phyloP scores from a whole-genome alignment of 2,329 filamentous ascomycete genomes.

The Escovopsis sp. region DNA sequence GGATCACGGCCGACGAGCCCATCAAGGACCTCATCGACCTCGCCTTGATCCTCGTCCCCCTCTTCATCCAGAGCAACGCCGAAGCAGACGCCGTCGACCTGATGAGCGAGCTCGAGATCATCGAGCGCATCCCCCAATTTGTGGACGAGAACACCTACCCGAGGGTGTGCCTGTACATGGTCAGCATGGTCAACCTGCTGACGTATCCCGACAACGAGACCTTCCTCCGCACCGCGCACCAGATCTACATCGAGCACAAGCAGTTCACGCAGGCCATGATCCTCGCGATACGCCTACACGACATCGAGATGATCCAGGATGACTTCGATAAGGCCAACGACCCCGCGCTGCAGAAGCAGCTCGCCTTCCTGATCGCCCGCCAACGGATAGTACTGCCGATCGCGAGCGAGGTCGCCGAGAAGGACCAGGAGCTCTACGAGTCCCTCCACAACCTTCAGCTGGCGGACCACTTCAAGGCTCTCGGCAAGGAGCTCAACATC shows the following conservation, averaged over 20 bases:
- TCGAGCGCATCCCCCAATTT: constrained; percentile 76
- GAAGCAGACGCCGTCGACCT: constrained; percentile 96
- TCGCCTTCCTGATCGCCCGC: constrained; percentile 82
- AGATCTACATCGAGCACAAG: constrained; percentile 86
- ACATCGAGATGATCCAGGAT: constrained; percentile 64
- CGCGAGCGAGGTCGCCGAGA: constrained; percentile 43
- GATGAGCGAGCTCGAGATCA: constrained; percentile 94
- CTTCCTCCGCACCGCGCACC: constrained; percentile 84
- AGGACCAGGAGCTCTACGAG: constrained; percentile 63
- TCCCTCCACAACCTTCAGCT: constrained; percentile 79
- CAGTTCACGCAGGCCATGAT: constrained; percentile 89
- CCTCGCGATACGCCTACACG: constrained; percentile 84
- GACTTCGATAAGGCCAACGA: constrained; percentile 74
- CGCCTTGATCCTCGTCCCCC: constrained; percentile 71
- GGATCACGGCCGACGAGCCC: constrained; percentile 71
- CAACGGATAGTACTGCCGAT: constrained; percentile 77
- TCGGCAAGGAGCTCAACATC: constrained; percentile 93
- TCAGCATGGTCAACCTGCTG: constrained; percentile 94
- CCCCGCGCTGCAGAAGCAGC: constrained; percentile 74
- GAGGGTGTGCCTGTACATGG: constrained; percentile 92
- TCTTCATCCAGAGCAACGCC: constrained; percentile 93
- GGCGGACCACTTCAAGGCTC: constrained; percentile 80
- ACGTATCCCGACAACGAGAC: constrained; percentile 96
- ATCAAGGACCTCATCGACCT: constrained; percentile 76
- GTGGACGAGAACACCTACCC: constrained; percentile 90